Percentiles rank a stretch among this genome's conserved stretches.
Evolutionary conservation across 495 filamentous ascomycete species (phyloP).

Genomic region (Hyaloscypha hepaticicola): DNA sequence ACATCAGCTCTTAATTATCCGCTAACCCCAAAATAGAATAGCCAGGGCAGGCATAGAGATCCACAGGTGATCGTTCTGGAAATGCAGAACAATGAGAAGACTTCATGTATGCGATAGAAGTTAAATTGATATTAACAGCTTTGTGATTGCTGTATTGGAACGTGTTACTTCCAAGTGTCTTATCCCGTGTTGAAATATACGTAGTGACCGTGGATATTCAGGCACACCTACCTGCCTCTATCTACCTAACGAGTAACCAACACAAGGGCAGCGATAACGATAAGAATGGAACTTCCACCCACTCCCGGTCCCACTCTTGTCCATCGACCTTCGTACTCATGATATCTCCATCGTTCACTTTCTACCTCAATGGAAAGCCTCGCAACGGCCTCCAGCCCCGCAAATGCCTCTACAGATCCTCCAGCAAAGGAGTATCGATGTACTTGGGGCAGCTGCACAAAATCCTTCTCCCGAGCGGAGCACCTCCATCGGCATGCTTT

Average conservation of each 20-base stretch:
- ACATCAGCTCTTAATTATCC: not conserved
- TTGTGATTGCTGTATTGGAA: too few relatives aligned
- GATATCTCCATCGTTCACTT: not conserved
- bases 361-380: conserved; percentile 13
- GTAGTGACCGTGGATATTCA: too few relatives aligned
- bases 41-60: too few relatives aligned
- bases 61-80: too few relatives aligned
- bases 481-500: conserved; percentile 57
- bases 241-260: not conserved
- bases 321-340: not conserved
- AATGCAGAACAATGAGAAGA: too few relatives aligned
- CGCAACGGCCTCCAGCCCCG: conserved; percentile 4
- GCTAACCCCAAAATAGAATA: not conserved
- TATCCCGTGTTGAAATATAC: too few relatives aligned
- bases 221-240: not conserved
- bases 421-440: conserved; percentile 38
- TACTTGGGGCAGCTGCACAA: conserved; percentile 45
- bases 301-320: not conserved
- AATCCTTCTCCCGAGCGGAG: conserved; percentile 56
- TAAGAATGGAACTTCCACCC: not conserved
- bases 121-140: too few relatives aligned
- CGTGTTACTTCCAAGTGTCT: too few relatives aligned
- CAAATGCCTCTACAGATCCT: not conserved
- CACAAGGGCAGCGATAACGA: not conserved
- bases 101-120: too few relatives aligned